Conservation (phyloP, 225 moss, liverwort and hornwort genomes). For the Thuidium tamariscinum region DNA sequence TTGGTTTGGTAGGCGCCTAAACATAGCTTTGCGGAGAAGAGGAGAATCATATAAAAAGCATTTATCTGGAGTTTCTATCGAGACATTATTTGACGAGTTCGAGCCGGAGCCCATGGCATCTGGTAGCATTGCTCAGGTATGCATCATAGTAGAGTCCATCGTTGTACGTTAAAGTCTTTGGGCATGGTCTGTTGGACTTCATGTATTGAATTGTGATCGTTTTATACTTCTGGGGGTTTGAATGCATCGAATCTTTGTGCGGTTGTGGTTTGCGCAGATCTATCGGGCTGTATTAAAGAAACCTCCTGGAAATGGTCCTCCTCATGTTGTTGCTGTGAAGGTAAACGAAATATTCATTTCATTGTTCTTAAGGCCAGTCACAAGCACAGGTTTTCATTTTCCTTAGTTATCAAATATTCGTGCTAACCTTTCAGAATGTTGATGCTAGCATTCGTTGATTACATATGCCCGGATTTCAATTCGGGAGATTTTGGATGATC, state of each 20-base stretch:
- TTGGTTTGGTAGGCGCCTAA: conserved; percentile 59
- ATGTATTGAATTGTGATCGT: background rate
- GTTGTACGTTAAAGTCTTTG: background rate
- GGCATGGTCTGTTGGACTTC: background rate
- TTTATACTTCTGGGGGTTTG: background rate
- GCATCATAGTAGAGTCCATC: background rate
- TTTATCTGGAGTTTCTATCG: conserved; percentile 68
- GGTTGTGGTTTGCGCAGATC: conserved; percentile 33
- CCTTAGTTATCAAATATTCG: background rate
- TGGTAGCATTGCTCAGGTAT: conserved; percentile 92
- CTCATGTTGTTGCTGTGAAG: conserved; percentile 75
- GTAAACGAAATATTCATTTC: conserved; percentile 2
- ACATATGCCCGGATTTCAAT: too few species aligned
- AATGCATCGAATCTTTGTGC: background rate
- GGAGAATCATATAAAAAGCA: conserved; percentile 60
- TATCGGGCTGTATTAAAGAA: conserved; percentile 63
- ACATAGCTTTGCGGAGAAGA: conserved; percentile 73
- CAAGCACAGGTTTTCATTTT: background rate
- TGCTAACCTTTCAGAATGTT: background rate
- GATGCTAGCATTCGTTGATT: too few species aligned
- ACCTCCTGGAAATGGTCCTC: conserved; percentile 27
- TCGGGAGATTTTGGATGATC: too few species aligned
- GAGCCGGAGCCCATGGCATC: conserved; percentile 84
- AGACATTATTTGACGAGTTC: conserved; percentile 76
- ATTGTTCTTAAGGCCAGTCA: background rate